Percentiles rank a stretch among this genome's conserved stretches.
Evolutionary conservation across 1,284 basidiomycete species (phyloP).

Genomic region (Cryptococcus maquisensis): DNA sequence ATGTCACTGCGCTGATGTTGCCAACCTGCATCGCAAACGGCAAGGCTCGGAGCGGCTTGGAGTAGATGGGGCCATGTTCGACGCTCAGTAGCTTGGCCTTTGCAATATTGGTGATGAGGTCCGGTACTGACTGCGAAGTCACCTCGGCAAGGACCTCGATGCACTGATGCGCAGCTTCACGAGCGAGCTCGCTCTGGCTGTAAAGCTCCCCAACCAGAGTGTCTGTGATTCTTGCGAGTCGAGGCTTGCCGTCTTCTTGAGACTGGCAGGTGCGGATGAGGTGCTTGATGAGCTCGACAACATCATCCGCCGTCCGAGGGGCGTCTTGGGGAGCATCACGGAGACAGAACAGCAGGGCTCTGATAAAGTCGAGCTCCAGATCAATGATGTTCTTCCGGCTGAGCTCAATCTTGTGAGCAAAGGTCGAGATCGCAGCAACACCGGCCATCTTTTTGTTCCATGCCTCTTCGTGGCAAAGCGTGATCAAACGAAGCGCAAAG

Average conservation of each 20-base stretch:
- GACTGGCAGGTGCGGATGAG: slow-evolving; percentile 70
- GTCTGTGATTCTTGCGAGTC: slow-evolving; percentile 60
- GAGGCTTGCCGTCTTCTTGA: slow-evolving; percentile 47
- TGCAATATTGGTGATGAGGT: slow-evolving; percentile 71
- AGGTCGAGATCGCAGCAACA: slow-evolving; percentile 73
- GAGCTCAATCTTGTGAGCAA: slow-evolving; percentile 67
- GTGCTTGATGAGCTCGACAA: slow-evolving; percentile 71
- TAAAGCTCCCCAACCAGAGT: slow-evolving; percentile 88
- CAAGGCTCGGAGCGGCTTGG: slow-evolving; percentile 92
- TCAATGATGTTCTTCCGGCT: slow-evolving; percentile 79
- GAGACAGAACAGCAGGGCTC: slow-evolving; percentile 85
- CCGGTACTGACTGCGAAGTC: slow-evolving; percentile 66
- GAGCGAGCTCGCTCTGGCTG: slow-evolving; percentile 79
- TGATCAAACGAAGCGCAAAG: slow-evolving; percentile 71
- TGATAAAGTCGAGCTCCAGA: slow-evolving; percentile 84
- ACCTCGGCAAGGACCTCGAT: slow-evolving; percentile 76
- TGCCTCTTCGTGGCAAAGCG: slow-evolving; percentile 80
- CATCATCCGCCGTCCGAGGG: slow-evolving; percentile 73
- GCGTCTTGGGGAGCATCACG: slow-evolving; percentile 94
- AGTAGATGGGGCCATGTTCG: slow-evolving; percentile 68
- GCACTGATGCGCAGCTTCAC: slow-evolving; percentile 76
- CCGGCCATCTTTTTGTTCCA: slow-evolving; percentile 86
- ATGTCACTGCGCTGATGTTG: slow-evolving; percentile 95
- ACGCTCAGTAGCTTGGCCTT: slow-evolving; percentile 75
- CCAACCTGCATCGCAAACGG: slow-evolving; percentile 96